Evolutionary conservation across 345 rosid genomes (phyloP).

Genomic region (Adansonia digitata): DNA sequence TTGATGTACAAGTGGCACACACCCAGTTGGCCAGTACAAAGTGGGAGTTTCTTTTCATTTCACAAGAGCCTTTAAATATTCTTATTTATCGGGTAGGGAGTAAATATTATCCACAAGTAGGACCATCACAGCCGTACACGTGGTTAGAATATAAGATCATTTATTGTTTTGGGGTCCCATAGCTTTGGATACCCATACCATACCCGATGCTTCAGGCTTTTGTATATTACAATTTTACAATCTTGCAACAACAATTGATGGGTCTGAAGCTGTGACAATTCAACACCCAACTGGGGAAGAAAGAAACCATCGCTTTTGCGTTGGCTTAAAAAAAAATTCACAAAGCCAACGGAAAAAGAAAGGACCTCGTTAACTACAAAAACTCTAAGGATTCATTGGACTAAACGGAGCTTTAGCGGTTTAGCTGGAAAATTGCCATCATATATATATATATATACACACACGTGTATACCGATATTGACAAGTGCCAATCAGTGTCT

Average conservation of each 20-base stretch:
- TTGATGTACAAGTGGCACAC: slow-evolving; percentile 31
- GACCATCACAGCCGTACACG: slow-evolving; percentile 19
- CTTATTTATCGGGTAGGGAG: no score
- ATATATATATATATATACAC: no score
- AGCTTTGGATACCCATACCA: slow-evolving; percentile 36
- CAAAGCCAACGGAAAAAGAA: neutral
- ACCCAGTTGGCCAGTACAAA: slow-evolving; percentile 23
- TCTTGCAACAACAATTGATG: no score
- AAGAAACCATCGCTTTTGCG: no score
- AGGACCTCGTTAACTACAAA: no score
- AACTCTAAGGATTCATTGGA: neutral
- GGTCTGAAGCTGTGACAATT: no score
- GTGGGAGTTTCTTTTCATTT: no score
- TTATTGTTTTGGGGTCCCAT: slow-evolving; percentile 11
- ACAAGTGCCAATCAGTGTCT: slow-evolving; percentile 19
- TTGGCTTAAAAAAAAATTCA: no score
- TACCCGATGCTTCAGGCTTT: slow-evolving; percentile 1
- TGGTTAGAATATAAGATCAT: neutral
- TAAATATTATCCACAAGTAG: no score
- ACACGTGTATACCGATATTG: neutral
- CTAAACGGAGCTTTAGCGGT: neutral
- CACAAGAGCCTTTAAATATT: no score
- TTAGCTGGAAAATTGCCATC: neutral
- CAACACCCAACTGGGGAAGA: no score
- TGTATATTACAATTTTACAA: no score